phyloP scores from a whole-genome alignment of 2,329 filamentous ascomycete genomes.

The Ophiostoma piceae region DNA sequence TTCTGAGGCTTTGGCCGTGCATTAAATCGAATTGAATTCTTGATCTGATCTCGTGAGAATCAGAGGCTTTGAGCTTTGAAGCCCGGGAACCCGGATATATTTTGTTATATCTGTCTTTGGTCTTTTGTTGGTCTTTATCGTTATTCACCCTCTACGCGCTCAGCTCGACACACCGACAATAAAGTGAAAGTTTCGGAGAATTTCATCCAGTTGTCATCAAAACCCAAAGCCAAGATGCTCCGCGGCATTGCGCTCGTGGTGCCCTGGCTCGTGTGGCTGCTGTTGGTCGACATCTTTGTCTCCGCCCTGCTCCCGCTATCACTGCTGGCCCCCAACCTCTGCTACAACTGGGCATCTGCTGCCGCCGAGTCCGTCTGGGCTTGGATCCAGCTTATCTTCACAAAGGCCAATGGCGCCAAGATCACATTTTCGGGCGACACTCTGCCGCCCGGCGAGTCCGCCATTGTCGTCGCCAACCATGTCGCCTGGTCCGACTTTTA shows the following conservation, averaged over 20 bases:
- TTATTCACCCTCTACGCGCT: too few relatives aligned
- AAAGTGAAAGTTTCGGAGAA: too few relatives aligned
- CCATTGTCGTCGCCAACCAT: constrained; percentile 57
- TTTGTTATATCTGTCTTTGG: not conserved
- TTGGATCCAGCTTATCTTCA: constrained; percentile 55
- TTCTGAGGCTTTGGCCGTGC: constrained; percentile 25
- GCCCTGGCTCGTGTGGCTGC: constrained; percentile 51
- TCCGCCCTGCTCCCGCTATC: constrained; percentile 47
- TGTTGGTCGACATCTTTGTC: constrained; percentile 47
- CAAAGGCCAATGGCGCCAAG: constrained; percentile 46
- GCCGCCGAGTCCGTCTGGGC: constrained; percentile 52
- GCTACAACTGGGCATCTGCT: constrained; percentile 51
- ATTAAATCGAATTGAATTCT: not conserved
- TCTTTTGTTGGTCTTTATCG: not conserved
- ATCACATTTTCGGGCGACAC: constrained; percentile 50
- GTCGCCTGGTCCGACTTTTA: constrained; percentile 60
- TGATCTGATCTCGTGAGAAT: not conserved
- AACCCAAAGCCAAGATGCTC: constrained; percentile 26
- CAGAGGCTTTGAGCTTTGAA: not conserved
- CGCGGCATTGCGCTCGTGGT: constrained; percentile 42
- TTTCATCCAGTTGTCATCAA: too few relatives aligned
- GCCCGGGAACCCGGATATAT: not conserved
- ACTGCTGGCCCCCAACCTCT: constrained; percentile 43
- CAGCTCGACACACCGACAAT: not conserved
- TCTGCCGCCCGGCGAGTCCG: constrained; percentile 51